These are phyloP conservation scores for Candida orba DNA, from an alignment of 805 yeast genomes.

Conservation along the genomic window DNA sequence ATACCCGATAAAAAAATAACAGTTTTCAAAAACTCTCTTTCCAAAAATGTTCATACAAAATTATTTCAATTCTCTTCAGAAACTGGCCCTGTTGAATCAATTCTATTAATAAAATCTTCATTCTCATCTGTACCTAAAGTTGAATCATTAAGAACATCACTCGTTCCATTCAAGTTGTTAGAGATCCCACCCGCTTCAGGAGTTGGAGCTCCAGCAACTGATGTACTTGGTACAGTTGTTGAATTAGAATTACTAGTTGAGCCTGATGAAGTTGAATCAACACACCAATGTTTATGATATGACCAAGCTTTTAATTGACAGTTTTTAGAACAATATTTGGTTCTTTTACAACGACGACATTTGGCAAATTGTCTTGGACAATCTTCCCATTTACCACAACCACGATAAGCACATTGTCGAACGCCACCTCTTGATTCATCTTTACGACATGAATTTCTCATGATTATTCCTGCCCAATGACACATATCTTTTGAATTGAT, in stretches of 20 bases:
- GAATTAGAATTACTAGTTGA: neutral
- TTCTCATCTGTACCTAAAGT: neutral
- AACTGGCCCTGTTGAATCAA: neutral
- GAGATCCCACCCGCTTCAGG: neutral
- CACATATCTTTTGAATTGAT: conserved; percentile 71
- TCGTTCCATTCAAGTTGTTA: neutral
- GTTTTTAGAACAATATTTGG: conserved; percentile 88
- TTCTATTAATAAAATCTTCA: neutral
- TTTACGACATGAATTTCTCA: conserved; percentile 91
- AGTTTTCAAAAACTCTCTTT: too few species aligned
- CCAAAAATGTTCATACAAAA: neutral
- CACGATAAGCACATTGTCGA: conserved; percentile 89
- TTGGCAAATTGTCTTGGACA: conserved; percentile 90
- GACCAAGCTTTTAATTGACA: conserved; percentile 92
- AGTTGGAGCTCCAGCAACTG: neutral
- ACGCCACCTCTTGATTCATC: conserved; percentile 85
- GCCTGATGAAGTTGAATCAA: conserved; percentile 21
- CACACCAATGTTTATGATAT: conserved; percentile 92
- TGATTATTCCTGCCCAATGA: conserved; percentile 97
- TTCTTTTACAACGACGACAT: conserved; percentile 88
- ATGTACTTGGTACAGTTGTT: conserved; percentile 1
- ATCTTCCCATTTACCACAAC: conserved; percentile 92
- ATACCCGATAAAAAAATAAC: too few species aligned
- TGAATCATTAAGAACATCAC: neutral
- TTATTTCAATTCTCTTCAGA: neutral